Evolutionary conservation across 177 flowering plant genomes (phyloP).

Genomic region (Vitis hybrid): DNA sequence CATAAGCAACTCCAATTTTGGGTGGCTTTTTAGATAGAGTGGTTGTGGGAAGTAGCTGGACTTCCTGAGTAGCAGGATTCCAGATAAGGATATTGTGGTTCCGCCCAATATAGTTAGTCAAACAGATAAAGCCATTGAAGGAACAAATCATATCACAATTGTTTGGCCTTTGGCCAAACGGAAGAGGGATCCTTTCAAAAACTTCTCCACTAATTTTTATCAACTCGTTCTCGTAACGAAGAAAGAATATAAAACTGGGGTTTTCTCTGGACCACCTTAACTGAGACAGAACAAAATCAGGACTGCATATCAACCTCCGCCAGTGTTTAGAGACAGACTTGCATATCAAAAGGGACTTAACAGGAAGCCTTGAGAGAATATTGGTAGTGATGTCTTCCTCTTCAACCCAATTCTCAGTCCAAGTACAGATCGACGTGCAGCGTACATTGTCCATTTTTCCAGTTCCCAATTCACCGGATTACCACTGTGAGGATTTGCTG

Average conservation of each 20-base stretch:
- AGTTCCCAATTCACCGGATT: not conserved
- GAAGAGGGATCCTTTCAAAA: not conserved
- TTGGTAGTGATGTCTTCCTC: slow-evolving; percentile 6
- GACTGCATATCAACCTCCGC: slow-evolving; percentile 1
- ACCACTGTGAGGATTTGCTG: not conserved
- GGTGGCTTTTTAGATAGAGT: not conserved
- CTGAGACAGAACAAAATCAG: slow-evolving; percentile 1
- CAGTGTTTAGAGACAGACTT: slow-evolving; percentile 10
- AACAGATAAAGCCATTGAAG: slow-evolving; percentile 21
- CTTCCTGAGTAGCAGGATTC: slow-evolving; percentile 15
- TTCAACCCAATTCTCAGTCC: slow-evolving; percentile 3
- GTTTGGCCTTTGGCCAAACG: not conserved
- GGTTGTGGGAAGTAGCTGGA: slow-evolving; percentile 15
- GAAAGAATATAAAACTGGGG: slow-evolving; percentile 7
- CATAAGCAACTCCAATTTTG: slow-evolving; percentile 18
- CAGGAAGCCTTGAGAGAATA: slow-evolving; percentile 17
- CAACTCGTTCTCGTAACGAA: not conserved
- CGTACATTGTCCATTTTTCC: slow-evolving; percentile 5
- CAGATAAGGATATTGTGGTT: slow-evolving; percentile 2
- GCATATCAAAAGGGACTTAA: not conserved
- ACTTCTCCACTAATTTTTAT: not conserved
- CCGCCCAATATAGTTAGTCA: not conserved
- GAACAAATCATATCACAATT: slow-evolving; percentile 4
- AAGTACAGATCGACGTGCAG: not conserved
- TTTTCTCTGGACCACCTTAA: slow-evolving; percentile 9